These are phyloP conservation scores for Corinectria fuckeliana DNA, from an alignment of 2,329 filamentous ascomycete species.

Conservation along the genomic window DNA sequence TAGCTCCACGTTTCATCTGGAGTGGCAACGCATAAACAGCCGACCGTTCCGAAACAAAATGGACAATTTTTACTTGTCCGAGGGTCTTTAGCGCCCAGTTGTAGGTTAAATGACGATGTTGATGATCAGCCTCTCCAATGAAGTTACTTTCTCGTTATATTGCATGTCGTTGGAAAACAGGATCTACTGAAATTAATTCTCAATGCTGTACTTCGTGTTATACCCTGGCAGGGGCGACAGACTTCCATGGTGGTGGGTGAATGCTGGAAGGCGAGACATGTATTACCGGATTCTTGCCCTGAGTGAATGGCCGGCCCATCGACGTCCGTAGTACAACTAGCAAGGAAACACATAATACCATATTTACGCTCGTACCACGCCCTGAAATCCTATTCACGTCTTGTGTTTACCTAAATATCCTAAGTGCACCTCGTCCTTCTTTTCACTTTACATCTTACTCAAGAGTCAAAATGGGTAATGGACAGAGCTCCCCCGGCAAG, in stretches of 20 bases:
- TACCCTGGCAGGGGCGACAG: background rate
- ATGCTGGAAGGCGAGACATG: background rate
- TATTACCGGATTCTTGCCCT: background rate
- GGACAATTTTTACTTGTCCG: background rate
- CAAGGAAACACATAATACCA: background rate
- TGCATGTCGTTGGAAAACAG: background rate
- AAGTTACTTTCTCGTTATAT: background rate
- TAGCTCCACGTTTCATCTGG: background rate
- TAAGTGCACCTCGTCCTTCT: no score
- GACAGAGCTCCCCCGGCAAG: conserved; percentile 48
- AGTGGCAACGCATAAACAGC: background rate
- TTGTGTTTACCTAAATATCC: background rate
- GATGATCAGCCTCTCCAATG: background rate
- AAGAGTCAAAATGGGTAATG: conserved; percentile 49
- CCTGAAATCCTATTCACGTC: background rate
- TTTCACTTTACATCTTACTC: background rate
- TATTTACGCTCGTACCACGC: background rate
- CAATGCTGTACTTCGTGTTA: background rate
- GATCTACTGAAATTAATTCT: background rate
- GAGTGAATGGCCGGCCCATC: background rate
- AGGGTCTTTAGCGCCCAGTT: background rate
- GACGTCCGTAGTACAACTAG: background rate
- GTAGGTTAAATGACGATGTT: background rate
- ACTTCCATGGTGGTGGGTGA: background rate
- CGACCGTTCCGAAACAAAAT: background rate